These are phyloP conservation scores for Pisolithus orientalis DNA, from an alignment of 768 basidiomycete genomes.

Conservation along the genomic window DNA sequence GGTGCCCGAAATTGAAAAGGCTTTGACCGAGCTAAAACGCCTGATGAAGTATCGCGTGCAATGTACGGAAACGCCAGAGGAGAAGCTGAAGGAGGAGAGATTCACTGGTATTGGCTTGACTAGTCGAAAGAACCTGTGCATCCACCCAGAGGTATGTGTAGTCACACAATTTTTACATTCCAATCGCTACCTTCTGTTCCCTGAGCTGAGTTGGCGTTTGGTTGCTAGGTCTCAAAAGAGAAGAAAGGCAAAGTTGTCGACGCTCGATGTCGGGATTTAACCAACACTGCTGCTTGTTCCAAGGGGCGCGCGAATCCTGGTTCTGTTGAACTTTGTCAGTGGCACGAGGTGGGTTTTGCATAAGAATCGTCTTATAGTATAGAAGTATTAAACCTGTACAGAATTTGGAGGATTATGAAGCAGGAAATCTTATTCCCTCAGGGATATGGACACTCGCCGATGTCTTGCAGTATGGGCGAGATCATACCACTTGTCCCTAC, in stretches of 20 bases:
- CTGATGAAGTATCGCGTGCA: conserved; percentile 83
- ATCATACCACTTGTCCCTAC: conserved; percentile 87
- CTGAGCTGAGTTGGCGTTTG: not conserved
- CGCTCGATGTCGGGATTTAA: conserved; percentile 93
- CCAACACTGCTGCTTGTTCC: conserved; percentile 76
- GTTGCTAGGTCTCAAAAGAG: conserved; percentile 80
- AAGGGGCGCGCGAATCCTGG: conserved; percentile 83
- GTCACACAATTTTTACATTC: not conserved
- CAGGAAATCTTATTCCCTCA: conserved; percentile 72
- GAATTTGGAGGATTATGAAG: conserved; percentile 79
- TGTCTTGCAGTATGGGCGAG: conserved; percentile 80
- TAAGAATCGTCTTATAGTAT: not conserved
- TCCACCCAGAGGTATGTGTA: conserved; percentile 80
- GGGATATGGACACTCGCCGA: conserved; percentile 96
- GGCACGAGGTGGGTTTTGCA: conserved; percentile 77
- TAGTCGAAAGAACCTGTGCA: conserved; percentile 92
- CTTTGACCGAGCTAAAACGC: conserved; percentile 88
- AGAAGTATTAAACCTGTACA: conserved; percentile 25
- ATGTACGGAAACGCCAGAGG: conserved; percentile 65
- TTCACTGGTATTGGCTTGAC: conserved; percentile 92
- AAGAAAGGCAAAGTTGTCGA: conserved; percentile 98
- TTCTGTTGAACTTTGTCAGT: conserved; percentile 86
- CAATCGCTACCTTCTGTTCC: not conserved
- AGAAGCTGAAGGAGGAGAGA: conserved; percentile 68
- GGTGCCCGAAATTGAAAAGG: conserved; percentile 99